Percentiles rank a stretch among this genome's conserved stretches.
Evolutionary conservation across 2,329 filamentous ascomycete species (phyloP).

Genomic region (Calonectria hawksworthii): DNA sequence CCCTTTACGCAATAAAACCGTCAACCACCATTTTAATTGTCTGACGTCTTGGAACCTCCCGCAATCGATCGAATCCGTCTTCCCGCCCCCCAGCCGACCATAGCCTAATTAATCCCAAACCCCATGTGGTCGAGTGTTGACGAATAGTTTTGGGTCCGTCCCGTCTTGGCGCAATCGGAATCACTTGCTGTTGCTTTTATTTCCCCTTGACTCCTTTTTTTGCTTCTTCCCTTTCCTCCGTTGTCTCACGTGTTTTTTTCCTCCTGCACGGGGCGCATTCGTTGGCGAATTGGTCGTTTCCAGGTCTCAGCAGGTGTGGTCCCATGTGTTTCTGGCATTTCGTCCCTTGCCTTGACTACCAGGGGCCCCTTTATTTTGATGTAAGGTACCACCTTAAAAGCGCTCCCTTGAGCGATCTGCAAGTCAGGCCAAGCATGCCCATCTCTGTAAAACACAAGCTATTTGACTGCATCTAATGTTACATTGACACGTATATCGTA

Average conservation of each 20-base stretch:
- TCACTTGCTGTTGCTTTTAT: background rate
- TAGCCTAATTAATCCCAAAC: background rate
- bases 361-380: constrained; percentile 17
- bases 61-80: constrained; percentile 4
- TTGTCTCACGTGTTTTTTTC: constrained; percentile 18
- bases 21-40: constrained; percentile 11
- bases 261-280: constrained; percentile 25
- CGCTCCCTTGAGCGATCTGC: constrained; percentile 5
- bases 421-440: constrained; percentile 20
- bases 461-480: constrained; percentile 6
- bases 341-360: background rate
- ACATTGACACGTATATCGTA: constrained; percentile 17
- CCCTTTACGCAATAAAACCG: constrained; percentile 8
- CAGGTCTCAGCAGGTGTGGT: constrained; percentile 13
- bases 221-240: background rate
- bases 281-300: constrained; percentile 10
- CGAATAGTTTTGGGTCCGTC: background rate
- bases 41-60: background rate
- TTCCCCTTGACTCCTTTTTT: background rate
- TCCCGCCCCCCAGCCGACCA: background rate
- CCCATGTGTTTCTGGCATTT: constrained; percentile 2
- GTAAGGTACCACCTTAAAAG: constrained; percentile 12
- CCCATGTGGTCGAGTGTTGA: constrained; percentile 12
- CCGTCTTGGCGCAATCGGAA: background rate
- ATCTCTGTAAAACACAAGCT: constrained; percentile 21